Conservation (phyloP, 768 basidiomycete species). For the Suillus variegatus region DNA sequence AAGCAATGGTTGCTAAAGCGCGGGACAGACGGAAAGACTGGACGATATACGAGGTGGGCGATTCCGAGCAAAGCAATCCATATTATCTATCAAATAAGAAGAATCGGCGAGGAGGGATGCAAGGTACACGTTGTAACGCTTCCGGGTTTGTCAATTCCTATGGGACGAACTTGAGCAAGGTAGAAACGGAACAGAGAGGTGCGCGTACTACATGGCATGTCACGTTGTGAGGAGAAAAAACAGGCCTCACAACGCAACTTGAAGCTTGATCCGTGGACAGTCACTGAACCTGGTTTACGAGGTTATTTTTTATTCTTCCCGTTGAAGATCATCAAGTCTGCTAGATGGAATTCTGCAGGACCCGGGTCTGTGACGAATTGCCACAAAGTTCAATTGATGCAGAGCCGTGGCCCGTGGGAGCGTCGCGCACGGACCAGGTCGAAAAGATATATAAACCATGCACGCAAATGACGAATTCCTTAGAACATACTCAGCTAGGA, state of each 20-base stretch:
- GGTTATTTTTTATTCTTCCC: neutral
- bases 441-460: constrained; percentile 34
- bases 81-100: too few relatives aligned
- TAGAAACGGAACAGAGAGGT: neutral
- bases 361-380: too few relatives aligned
- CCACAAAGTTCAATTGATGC: too few relatives aligned
- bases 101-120: neutral
- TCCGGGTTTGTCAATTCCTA: neutral
- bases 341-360: neutral
- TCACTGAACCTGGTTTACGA: neutral
- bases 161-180: neutral
- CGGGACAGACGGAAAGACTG: neutral
- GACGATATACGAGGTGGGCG: neutral
- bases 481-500: constrained; percentile 82
- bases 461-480: constrained; percentile 30
- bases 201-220: neutral
- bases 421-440: constrained; percentile 35
- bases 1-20: neutral
- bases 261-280: neutral
- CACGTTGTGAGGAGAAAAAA: neutral
- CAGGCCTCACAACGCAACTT: neutral
- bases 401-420: constrained; percentile 1
- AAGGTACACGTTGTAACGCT: neutral
- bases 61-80: neutral
- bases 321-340: neutral